phyloP scores from a whole-genome alignment of 148 eudicot genomes.

The Rhododendron simsii region DNA sequence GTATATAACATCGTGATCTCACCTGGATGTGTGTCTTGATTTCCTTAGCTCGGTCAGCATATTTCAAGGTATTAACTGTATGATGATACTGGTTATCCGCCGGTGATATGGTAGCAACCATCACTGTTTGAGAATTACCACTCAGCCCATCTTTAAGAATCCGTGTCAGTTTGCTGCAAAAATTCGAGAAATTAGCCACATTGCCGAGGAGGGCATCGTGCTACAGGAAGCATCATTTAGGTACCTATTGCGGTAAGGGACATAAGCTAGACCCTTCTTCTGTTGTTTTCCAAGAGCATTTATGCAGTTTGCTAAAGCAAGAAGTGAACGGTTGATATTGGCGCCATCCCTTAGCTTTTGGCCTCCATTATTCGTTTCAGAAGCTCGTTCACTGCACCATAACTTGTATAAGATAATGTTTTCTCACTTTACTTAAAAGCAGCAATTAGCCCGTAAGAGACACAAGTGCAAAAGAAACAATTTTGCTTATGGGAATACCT shows the following conservation, averaged over 20 bases:
- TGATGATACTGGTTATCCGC: slow-evolving; percentile 77
- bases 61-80: slow-evolving; percentile 77
- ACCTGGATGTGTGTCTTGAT: slow-evolving; percentile 91
- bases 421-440: neutral
- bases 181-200: slow-evolving; percentile 21
- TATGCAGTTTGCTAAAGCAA: slow-evolving; percentile 88
- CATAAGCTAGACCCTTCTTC: slow-evolving; percentile 92
- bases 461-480: neutral
- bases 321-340: slow-evolving; percentile 78
- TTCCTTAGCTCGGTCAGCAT: slow-evolving; percentile 90
- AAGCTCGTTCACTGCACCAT: slow-evolving; percentile 74
- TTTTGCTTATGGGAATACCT: slow-evolving; percentile 34
- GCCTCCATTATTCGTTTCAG: slow-evolving; percentile 76
- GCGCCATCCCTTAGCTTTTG: slow-evolving; percentile 85
- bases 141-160: slow-evolving; percentile 91
- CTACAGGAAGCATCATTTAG: slow-evolving; percentile 6
- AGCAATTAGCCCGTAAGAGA: slow-evolving; percentile 4
- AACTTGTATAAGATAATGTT: slow-evolving; percentile 12
- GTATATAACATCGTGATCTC: slow-evolving; percentile 9
- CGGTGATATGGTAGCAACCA: slow-evolving; percentile 84
- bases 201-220: neutral
- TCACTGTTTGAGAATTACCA: slow-evolving; percentile 84
- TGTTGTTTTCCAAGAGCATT: slow-evolving; percentile 85
- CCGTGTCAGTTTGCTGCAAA: slow-evolving; percentile 74
- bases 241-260: slow-evolving; percentile 91